phyloP scores from a whole-genome alignment of 2,329 filamentous ascomycete genomes.

The Botrytis sinoallii region DNA sequence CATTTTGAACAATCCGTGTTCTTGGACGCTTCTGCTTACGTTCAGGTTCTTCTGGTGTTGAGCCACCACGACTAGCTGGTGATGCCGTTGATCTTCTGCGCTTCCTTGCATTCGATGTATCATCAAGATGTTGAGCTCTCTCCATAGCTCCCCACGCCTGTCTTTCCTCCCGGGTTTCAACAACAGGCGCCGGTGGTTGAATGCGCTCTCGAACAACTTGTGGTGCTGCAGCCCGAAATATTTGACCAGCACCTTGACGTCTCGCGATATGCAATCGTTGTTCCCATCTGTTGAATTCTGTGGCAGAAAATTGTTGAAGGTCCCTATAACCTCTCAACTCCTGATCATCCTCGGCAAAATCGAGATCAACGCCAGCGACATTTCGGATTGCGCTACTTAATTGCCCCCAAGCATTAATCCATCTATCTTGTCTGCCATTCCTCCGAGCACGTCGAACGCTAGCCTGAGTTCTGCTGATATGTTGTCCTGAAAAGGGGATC shows the following conservation, averaged over 20 bases:
- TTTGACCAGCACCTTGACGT: slow-evolving; percentile 69
- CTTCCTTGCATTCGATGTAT: slow-evolving; percentile 54
- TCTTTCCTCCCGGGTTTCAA: slow-evolving; percentile 71
- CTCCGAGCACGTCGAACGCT: slow-evolving; percentile 51
- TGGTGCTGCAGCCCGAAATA: slow-evolving; percentile 68
- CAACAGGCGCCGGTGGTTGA: slow-evolving; percentile 53
- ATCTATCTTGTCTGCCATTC: slow-evolving; percentile 71
- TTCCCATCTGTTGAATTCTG: slow-evolving; percentile 72
- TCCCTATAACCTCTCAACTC: slow-evolving; percentile 50
- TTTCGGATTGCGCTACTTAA: slow-evolving; percentile 63
- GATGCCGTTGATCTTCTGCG: slow-evolving; percentile 72
- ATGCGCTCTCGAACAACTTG: slow-evolving; percentile 49
- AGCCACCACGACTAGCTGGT: slow-evolving; percentile 54
- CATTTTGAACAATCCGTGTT: slow-evolving; percentile 63
- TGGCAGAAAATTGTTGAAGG: slow-evolving; percentile 51
- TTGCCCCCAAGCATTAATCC: slow-evolving; percentile 80
- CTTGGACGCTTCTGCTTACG: slow-evolving; percentile 85
- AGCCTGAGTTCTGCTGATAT: slow-evolving; percentile 52
- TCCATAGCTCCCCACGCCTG: slow-evolving; percentile 90
- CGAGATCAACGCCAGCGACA: slow-evolving; percentile 70
- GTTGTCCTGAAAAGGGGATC: slow-evolving; percentile 20
- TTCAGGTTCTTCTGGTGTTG: slow-evolving; percentile 63
- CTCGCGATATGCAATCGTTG: slow-evolving; percentile 78
- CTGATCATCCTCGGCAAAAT: slow-evolving; percentile 76
- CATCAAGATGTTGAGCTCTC: slow-evolving; percentile 69